Percentiles rank a stretch among this genome's conserved stretches.
These are phyloP conservation scores for Paraconiothyrium brasiliense DNA, from an alignment of 2,329 filamentous ascomycete species.

Conservation along the genomic window DNA sequence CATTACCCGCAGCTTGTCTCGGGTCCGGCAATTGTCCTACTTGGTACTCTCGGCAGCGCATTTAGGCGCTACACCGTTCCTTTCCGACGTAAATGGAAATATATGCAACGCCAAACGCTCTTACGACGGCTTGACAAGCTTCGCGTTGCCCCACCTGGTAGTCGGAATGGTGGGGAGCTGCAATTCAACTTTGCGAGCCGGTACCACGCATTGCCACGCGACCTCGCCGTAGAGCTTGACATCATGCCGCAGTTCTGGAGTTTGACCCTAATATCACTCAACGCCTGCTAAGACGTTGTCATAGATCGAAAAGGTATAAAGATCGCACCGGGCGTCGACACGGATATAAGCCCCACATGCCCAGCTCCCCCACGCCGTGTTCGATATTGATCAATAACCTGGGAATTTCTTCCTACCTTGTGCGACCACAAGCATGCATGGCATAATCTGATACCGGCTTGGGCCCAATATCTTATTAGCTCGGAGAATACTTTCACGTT, in stretches of 20 bases:
- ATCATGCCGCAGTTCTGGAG: not conserved
- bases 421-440: conserved; percentile 20
- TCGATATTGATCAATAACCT: conserved; percentile 34
- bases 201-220: not conserved
- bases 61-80: conserved; percentile 27
- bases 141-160: conserved; percentile 30
- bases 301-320: no score
- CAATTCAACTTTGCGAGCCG: conserved; percentile 14
- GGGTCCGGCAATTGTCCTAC: conserved; percentile 12
- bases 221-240: not conserved
- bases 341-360: conserved; percentile 24
- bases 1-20: not conserved
- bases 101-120: conserved; percentile 20
- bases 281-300: not conserved
- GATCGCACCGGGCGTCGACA: not conserved
- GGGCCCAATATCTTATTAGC: conserved; percentile 21
- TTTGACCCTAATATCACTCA: not conserved
- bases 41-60: conserved; percentile 26
- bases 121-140: conserved; percentile 12
- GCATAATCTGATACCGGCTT: conserved; percentile 21
- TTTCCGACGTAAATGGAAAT: conserved; percentile 28
- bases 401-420: conserved; percentile 15
- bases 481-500: conserved; percentile 14
- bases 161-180: conserved; percentile 18
- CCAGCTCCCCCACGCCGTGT: conserved; percentile 10